Evolutionary conservation across 179 eudicot genomes (phyloP).

Genomic region (Nepenthes alata): DNA sequence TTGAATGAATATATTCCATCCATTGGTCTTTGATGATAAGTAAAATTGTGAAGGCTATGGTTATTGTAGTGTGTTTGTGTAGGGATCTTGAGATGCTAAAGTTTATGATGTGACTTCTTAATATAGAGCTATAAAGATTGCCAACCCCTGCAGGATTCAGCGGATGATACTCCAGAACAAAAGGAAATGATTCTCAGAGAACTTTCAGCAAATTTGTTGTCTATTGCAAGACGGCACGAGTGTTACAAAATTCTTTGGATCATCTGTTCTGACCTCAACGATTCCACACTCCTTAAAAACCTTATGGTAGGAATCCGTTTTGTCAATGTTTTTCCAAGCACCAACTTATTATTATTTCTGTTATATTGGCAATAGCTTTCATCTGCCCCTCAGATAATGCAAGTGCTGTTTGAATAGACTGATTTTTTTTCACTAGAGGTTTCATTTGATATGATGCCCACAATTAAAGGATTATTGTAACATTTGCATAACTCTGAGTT

Average conservation of each 20-base stretch:
- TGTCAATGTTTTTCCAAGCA: not conserved
- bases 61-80: not conserved
- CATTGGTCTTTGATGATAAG: too few relatives aligned
- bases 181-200: conserved; percentile 33
- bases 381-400: too few relatives aligned
- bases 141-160: conserved; percentile 38
- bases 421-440: too few relatives aligned
- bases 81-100: not conserved
- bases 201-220: conserved; percentile 58
- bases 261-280: conserved; percentile 73
- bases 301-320: conserved; percentile 53
- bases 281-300: conserved; percentile 58
- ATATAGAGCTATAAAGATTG: not conserved
- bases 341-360: not conserved
- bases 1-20: too few relatives aligned
- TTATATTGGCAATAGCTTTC: too few relatives aligned
- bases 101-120: not conserved
- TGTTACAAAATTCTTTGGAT: conserved; percentile 80
- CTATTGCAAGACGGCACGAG: conserved; percentile 76
- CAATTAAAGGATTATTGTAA: too few relatives aligned
- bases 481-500: too few relatives aligned
- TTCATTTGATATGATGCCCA: too few relatives aligned
- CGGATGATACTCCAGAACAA: conserved; percentile 41
- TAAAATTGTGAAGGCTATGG: too few relatives aligned
- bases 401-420: too few relatives aligned